Base-by-base conservation (phyloP, 441 rosid species). In the Euphorbia celastroides region DNA sequence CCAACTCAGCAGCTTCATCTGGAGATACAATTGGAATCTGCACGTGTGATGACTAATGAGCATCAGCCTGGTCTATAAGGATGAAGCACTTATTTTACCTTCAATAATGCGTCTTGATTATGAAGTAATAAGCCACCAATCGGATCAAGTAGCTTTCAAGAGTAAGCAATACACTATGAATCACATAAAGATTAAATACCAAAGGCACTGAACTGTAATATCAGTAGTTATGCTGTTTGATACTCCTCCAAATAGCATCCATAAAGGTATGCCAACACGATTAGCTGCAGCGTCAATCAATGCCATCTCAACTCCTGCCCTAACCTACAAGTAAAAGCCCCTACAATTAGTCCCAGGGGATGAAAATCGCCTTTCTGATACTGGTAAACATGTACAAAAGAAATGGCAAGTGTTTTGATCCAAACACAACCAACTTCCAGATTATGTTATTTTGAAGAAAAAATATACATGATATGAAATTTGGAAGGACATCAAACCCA, bases 251-350 rank as follows among this genome's bases (percentile, higher is more conserved):
- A 90, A 93, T 32, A 90, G 80, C 73, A 83, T 84, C 96, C 97
- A 87, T 71, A 90, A 61, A 14, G 97, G 96, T 57, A 78, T 58
- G 51, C 81, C 79, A 46, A 86, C 75, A 76, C 90, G 86, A 62
- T 82, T 86, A 69, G 97, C 93, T 60, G 74, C 90, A 36, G 96
- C 96, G 84, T 89, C 97, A 65, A 90, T 83, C 80, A 90, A 68
- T n/a, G 98, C 96, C 97, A 90, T 90, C 86, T 93, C 98, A 50
- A 90, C 67, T 64, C 95, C 98, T 0, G 92, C 95, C 77, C 95
- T 84, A 64, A 89, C 93, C 98, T 93, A 76, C 70, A 79, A 68
- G 57, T 60, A 63, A 68, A 72, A 74, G 42, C 71, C 38, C 52
- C 27, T 32, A 59, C 48, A 74, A n/a, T n/a, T 19, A 77, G 66